phyloP scores from a whole-genome alignment of 805 yeast species.

The Grigorovia jiainica region DNA sequence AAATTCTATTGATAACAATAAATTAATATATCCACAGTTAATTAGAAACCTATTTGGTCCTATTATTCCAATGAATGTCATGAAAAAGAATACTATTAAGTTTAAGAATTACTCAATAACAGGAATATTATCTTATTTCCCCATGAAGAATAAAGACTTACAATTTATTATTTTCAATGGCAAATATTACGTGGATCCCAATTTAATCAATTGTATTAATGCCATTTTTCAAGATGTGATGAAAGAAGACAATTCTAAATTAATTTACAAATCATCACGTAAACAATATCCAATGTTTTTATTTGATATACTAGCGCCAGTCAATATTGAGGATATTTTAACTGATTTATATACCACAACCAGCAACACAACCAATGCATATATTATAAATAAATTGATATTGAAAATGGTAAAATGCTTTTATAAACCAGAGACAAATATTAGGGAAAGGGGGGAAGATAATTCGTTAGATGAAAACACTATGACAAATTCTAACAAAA shows the following conservation, averaged over 20 bases:
- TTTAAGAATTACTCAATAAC: slow-evolving; percentile 21
- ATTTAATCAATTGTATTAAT: slow-evolving; percentile 11
- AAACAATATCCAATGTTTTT: slow-evolving; percentile 33
- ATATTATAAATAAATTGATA: slow-evolving; percentile 26
- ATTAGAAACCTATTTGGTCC: slow-evolving; percentile 12
- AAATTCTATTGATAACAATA: not conserved
- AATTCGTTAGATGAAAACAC: not conserved
- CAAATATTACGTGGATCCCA: slow-evolving; percentile 21
- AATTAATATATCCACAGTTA: not conserved
- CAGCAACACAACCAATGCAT: slow-evolving; percentile 17
- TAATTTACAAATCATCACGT: slow-evolving; percentile 17
- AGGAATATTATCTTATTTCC: slow-evolving; percentile 33
- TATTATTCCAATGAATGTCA: slow-evolving; percentile 9
- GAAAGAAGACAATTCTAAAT: not conserved
- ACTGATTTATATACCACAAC: slow-evolving; percentile 35
- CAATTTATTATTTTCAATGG: slow-evolving; percentile 42
- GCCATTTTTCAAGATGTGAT: slow-evolving; percentile 11
- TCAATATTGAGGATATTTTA: slow-evolving; percentile 28
- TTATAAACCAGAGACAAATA: slow-evolving; percentile 10
- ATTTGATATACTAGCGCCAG: slow-evolving; percentile 26
- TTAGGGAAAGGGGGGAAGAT: no score
- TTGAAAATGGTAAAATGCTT: slow-evolving; percentile 26
- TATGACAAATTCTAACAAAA: not conserved
- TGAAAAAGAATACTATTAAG: slow-evolving; percentile 14
- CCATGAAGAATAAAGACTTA: slow-evolving; percentile 29